Evolutionary conservation across 2,329 filamentous ascomycete species (phyloP), one percentile per base, ranked within the genome.

Genomic region (Xylogone sp.): DNA sequence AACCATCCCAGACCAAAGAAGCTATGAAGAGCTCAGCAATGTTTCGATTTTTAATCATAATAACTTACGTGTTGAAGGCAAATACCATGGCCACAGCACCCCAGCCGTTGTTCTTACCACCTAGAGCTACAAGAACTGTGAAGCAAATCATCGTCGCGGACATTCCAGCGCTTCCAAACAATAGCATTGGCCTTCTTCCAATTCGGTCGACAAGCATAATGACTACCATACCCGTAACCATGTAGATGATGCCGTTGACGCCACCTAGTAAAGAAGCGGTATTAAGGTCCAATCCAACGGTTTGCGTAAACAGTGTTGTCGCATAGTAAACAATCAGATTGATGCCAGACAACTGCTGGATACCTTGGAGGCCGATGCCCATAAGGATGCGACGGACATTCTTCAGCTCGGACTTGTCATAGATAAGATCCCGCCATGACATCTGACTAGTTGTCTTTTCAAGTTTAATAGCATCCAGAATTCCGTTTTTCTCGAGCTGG

Each of bases 291-390:
- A 50, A 82, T 73, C 94, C 93, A 97, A 18, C 94, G 93, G 39
- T 94, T 94, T 54, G 92, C 92, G 71, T 97, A 92, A 64, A 99
- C 97, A 16, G 97, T 93, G 51, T 95, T 0, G 94, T 94, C 1
- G 94, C 94, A 67, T 99, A 99, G 77, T 97, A 99, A 1, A 93
- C 97, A 57, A 99, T 99, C 67, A 99, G 94, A 71, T 99, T 99
- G 75, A 99, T 99, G 59, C 94, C 94, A 73, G 97, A 97, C 49
- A 99, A 83, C 71, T 99, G 94, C 21, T 94, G 94, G 58, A 99
- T 82, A 6, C 86, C 91, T 71, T 97, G 94, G 3, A 42, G 39
- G 34, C 34, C 34, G 34, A 39, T 39, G 13, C 34, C 34, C 34
- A 39, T 39, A 39, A 39, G 34, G n/a, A 39, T 39, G n/a, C 49